Evolutionary conservation across 2,329 filamentous ascomycete genomes (phyloP).

Genomic region (Fusarium pilosicola): DNA sequence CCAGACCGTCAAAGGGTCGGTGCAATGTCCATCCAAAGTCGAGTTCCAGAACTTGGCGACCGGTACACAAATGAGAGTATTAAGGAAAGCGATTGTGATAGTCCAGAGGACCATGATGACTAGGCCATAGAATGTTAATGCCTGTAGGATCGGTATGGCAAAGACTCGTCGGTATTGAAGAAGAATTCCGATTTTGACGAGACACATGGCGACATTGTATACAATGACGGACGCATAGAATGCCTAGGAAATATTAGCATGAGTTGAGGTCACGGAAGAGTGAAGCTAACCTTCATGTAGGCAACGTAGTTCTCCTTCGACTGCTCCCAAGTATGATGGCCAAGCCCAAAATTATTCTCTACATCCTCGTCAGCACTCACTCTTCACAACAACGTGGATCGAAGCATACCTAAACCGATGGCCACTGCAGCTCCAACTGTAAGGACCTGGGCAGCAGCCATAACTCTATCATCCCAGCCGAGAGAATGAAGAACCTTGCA

Average conservation of each 20-base stretch:
- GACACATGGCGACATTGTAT: conserved; percentile 23
- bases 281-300: conserved; percentile 15
- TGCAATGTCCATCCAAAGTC: not conserved
- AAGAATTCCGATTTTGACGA: conserved; percentile 19
- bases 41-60: conserved; percentile 23
- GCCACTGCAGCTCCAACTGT: not conserved
- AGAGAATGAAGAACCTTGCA: conserved; percentile 1
- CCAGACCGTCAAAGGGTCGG: conserved; percentile 3
- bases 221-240: conserved; percentile 16
- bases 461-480: conserved; percentile 19
- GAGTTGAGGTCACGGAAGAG: accelerated
- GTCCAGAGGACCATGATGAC: conserved; percentile 16
- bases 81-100: conserved; percentile 9
- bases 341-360: conserved; percentile 25
- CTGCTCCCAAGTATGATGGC: conserved; percentile 21
- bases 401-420: conserved; percentile 16
- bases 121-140: not conserved
- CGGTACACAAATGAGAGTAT: conserved; percentile 10
- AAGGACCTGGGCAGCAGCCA: conserved; percentile 9
- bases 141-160: not conserved
- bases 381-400: accelerated
- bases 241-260: not conserved
- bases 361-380: not conserved
- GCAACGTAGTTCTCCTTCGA: not conserved
- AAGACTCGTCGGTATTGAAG: conserved; percentile 26